These are phyloP conservation scores for Tulasnella calospora DNA, from an alignment of 768 basidiomycete genomes.

Conservation along the genomic window DNA sequence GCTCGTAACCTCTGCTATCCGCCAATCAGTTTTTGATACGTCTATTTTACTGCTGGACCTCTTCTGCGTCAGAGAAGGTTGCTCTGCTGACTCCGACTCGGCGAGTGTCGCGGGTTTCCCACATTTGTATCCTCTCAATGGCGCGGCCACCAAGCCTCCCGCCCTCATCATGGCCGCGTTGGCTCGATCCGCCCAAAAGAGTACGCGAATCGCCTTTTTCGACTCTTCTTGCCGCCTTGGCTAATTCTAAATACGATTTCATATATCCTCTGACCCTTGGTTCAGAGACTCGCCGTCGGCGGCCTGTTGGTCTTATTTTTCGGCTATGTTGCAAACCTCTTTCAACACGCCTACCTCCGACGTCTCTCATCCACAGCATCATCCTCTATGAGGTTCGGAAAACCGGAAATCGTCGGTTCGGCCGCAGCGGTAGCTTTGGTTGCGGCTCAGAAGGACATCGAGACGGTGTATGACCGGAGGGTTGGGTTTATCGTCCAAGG, in stretches of 20 bases:
- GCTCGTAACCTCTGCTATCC: neutral
- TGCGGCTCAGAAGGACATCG: conserved; percentile 4
- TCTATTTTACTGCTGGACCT: neutral
- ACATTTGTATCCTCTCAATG: neutral
- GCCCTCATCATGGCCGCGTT: neutral
- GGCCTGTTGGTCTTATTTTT: neutral
- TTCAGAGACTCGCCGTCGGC: neutral
- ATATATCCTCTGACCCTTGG: neutral
- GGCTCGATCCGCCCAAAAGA: neutral
- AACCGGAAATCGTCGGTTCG: neutral
- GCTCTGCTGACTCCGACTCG: neutral
- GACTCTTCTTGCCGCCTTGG: neutral
- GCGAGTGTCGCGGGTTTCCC: neutral
- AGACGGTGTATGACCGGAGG: conserved; percentile 23
- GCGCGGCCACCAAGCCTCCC: neutral
- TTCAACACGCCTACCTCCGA: neutral
- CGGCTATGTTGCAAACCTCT: neutral
- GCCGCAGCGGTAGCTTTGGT: neutral
- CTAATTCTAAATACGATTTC: neutral
- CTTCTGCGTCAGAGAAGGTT: neutral
- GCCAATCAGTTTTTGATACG: neutral
- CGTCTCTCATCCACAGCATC: neutral
- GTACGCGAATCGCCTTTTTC: neutral
- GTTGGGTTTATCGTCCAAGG: conserved; percentile 16
- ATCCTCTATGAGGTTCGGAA: neutral